A percentile compares a stretch with the other conserved stretches of the same genome.
Conservation (phyloP, 768 basidiomycete species). For the Kwoniella sp. region DNA sequence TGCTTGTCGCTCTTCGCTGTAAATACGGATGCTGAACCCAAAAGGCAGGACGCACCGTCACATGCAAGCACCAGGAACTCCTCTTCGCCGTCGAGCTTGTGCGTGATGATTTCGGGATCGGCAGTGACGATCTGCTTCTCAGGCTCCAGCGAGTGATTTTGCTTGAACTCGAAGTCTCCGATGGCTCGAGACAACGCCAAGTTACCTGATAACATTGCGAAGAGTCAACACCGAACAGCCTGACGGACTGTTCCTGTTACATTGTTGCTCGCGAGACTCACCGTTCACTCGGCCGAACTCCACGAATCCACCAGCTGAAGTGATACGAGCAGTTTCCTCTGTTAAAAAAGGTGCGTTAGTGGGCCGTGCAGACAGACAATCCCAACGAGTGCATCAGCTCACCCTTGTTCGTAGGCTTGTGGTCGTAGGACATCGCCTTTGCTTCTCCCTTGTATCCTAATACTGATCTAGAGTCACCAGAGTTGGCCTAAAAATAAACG, state of each 20-base stretch:
- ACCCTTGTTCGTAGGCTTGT: slow-evolving; percentile 90
- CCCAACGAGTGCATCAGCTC: slow-evolving; percentile 44
- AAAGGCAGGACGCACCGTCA: slow-evolving; percentile 67
- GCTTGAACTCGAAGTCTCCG: slow-evolving; percentile 99
- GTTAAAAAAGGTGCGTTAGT: slow-evolving; percentile 12
- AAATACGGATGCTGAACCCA: not conserved
- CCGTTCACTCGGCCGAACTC: slow-evolving; percentile 97
- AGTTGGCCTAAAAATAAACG: slow-evolving; percentile 73
- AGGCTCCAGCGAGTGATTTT: slow-evolving; percentile 75
- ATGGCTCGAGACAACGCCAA: slow-evolving; percentile 91
- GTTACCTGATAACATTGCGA: slow-evolving; percentile 66
- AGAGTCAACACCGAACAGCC: slow-evolving; percentile 16
- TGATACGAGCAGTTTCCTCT: slow-evolving; percentile 85
- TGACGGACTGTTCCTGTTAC: no score
- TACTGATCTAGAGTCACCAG: slow-evolving; percentile 93
- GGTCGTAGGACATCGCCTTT: slow-evolving; percentile 87
- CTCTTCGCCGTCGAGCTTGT: slow-evolving; percentile 81
- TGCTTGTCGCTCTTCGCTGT: not conserved
- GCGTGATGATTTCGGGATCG: slow-evolving; percentile 84
- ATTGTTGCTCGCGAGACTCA: slow-evolving; percentile 53
- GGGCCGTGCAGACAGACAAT: not conserved
- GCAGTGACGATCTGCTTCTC: slow-evolving; percentile 94
- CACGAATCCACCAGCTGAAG: slow-evolving; percentile 89
- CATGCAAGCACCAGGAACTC: slow-evolving; percentile 97
- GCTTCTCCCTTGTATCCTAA: slow-evolving; percentile 81